A percentile compares a stretch with the other conserved stretches of the same genome.
Conservation (phyloP, 495 filamentous ascomycete species). For the Aspergillus taichungensis region DNA sequence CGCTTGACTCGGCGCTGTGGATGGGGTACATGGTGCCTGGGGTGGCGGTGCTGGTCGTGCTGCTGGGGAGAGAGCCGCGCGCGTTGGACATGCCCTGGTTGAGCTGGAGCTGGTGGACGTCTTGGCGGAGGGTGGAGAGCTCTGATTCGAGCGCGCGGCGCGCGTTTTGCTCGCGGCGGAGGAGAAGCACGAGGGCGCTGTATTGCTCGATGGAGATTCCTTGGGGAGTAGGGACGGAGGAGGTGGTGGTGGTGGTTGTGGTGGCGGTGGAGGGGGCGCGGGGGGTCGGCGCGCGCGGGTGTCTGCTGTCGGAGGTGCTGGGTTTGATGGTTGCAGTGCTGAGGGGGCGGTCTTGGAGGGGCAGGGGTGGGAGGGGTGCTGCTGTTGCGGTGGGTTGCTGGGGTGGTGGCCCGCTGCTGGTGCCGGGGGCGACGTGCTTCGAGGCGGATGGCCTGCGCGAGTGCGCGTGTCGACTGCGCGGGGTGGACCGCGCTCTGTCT, state of each 20-base stretch:
- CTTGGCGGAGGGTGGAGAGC: slow-evolving; percentile 41
- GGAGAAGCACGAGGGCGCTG: slow-evolving; percentile 44
- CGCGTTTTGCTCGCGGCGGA: slow-evolving; percentile 48
- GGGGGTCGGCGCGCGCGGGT: slow-evolving; percentile 17
- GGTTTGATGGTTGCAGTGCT: slow-evolving; percentile 37
- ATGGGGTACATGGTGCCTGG: slow-evolving; percentile 30
- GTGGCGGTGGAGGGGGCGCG: slow-evolving; percentile 28
- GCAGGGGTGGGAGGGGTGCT: too few relatives aligned
- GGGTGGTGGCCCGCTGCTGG: neutral
- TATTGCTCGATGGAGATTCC: slow-evolving; percentile 49
- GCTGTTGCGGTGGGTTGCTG: too few relatives aligned
- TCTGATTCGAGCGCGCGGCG: slow-evolving; percentile 45
- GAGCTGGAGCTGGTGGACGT: slow-evolving; percentile 35
- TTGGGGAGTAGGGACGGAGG: slow-evolving; percentile 23
- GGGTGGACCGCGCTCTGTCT: slow-evolving; percentile 10
- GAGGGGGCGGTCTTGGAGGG: slow-evolving; percentile 18
- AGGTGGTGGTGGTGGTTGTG: slow-evolving; percentile 22
- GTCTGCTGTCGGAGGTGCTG: neutral
- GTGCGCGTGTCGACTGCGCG: slow-evolving; percentile 4
- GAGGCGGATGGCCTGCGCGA: slow-evolving; percentile 15
- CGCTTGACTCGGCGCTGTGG: slow-evolving; percentile 25
- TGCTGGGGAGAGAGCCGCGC: slow-evolving; percentile 23
- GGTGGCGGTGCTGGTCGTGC: neutral
- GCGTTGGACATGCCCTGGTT: slow-evolving; percentile 8
- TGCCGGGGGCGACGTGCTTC: slow-evolving; percentile 2